Conservation (phyloP, 192 early-diverging fungal genomes). For the Linnemannia hyalina region DNA sequence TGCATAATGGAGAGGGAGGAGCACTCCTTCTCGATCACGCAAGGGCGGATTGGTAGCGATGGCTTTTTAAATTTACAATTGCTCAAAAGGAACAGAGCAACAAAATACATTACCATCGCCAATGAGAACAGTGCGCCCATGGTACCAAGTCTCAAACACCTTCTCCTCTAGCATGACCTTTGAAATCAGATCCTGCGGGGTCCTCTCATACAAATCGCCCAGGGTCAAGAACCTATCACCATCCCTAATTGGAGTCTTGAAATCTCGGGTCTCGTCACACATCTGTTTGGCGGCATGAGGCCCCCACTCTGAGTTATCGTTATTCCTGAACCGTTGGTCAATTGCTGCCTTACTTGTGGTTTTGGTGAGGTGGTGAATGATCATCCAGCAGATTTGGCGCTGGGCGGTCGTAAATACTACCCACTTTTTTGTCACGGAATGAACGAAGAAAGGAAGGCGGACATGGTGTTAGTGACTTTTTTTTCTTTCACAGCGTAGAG, state of each 20-base stretch:
- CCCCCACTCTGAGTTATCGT: not conserved
- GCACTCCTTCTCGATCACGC: too few species aligned
- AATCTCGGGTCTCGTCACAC: not conserved
- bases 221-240: not conserved
- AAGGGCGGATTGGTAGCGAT: too few species aligned
- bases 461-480: not conserved
- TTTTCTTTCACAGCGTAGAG: too few species aligned
- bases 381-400: not conserved
- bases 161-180: not conserved
- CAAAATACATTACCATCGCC: not conserved
- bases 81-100: too few species aligned
- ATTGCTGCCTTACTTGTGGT: not conserved
- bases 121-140: not conserved
- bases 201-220: not conserved
- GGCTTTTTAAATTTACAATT: too few species aligned
- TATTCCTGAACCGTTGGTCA: not conserved
- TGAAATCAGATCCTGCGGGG: not conserved
- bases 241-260: not conserved
- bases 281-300: not conserved
- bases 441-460: not conserved
- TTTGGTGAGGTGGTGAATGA: not conserved
- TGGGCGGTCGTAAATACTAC: not conserved
- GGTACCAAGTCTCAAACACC: not conserved
- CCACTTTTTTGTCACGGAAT: not conserved
- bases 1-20: too few species aligned